A percentile compares a stretch with the other conserved stretches of the same genome.
Evolutionary conservation across 345 rosid genomes (phyloP).

Genomic region (Litchi chinensis): DNA sequence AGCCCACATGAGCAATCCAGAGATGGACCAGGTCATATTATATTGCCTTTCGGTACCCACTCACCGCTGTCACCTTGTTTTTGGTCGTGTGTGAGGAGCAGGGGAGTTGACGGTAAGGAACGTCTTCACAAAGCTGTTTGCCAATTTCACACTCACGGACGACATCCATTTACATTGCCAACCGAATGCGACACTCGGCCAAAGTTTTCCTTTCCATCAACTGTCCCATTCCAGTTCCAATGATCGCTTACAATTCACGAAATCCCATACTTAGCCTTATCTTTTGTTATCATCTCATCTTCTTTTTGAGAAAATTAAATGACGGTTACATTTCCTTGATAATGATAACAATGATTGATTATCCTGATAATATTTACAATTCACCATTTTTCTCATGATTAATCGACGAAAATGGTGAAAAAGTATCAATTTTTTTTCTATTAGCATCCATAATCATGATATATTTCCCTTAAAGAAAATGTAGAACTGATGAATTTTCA

Average conservation of each 20-base stretch:
- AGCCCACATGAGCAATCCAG: constrained; percentile 3
- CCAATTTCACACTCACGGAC: constrained; percentile 11
- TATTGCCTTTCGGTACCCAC: constrained; percentile 41
- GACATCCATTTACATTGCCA: constrained; percentile 31
- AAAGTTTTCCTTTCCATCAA: constrained; percentile 21
- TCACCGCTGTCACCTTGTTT: neutral
- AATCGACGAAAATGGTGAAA: neutral
- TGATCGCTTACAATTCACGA: neutral
- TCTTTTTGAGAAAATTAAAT: neutral
- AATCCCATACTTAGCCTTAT: constrained; percentile 18
- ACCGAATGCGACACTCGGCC: constrained; percentile 58
- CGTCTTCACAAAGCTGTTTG: constrained; percentile 38
- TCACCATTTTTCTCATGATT: neutral
- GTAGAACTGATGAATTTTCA: neutral
- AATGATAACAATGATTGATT: neutral
- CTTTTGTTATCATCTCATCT: neutral
- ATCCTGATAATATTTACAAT: neutral
- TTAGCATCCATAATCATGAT: too few relatives aligned
- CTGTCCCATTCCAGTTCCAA: constrained; percentile 23
- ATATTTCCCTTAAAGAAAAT: too few relatives aligned
- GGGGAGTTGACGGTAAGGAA: constrained; percentile 56
- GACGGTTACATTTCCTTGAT: neutral
- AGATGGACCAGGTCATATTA: neutral
- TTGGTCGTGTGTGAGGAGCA: constrained; percentile 1
- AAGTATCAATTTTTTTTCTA: neutral